Evolutionary conservation across 2,329 filamentous ascomycete genomes (phyloP), one percentile per base, ranked within the genome.

Genomic region (Aspergillus fructus): DNA sequence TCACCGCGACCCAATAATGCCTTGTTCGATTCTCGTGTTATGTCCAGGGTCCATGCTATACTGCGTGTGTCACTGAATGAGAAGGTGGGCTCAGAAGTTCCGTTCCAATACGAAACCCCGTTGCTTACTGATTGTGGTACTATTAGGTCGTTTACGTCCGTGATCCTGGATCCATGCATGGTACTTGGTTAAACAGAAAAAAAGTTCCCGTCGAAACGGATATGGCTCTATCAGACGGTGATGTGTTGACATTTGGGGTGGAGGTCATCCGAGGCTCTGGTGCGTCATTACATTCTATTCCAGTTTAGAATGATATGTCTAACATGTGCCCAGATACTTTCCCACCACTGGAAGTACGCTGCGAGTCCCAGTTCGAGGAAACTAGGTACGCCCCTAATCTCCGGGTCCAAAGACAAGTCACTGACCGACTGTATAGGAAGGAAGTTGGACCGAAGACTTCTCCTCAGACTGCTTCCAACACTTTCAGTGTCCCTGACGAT

Each of bases 131-230:
- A 55, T 15, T 21, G 3, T 17, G 9, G 9, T 34, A 23, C 46
- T 9, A 46, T 53, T 58, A 77, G 75, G 59, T 65, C 47, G 70
- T 85, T 46, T 79, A 74, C 51, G 74, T 88, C 59, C 74, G 71
- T 58, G 85, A 88, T 65, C 74, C 75, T 17, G 79, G 77, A 34
- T 87, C 85, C 8, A 85, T 86, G 79, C 85, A 88, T 67, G 85
- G 85, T 30, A 88, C 85, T 17, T 79, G 71, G 57, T 61, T 87
- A 49, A 84, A 86, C 63, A 76, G 77, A 37, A 64, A 61, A 40
- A 76, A 74, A 40, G 66, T 85, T 24, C 55, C 65, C 4, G 51
- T 76, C 11, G 71, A 69, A 3, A 62, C 74, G 52, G 71, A 75
- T 17, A 74, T 76, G 49, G 58, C 70, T 2, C 59, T 85, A 24